Conservation (phyloP, 768 basidiomycete genomes). For the Multifurca ochricompacta region DNA sequence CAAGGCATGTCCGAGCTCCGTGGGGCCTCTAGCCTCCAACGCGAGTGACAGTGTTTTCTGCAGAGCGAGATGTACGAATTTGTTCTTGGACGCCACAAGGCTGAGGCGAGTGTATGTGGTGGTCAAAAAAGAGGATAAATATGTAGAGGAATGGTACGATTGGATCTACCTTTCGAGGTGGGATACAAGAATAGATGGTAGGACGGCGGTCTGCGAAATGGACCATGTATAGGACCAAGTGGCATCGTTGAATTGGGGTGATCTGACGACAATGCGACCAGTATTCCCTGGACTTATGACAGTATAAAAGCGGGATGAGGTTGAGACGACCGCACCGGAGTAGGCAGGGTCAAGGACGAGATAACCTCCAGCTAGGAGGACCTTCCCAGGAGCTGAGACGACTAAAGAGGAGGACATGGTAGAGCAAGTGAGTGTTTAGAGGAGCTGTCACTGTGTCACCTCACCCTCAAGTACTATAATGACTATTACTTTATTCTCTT, state of each 20-base stretch:
- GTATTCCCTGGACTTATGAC: constrained; percentile 41
- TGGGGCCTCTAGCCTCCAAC: constrained; percentile 45
- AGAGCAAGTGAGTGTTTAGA: background rate
- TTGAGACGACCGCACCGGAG: constrained; percentile 83
- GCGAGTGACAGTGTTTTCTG: constrained; percentile 66
- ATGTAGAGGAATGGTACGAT: background rate
- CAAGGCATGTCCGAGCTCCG: constrained; percentile 37
- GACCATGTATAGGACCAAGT: constrained; percentile 64
- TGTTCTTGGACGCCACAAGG: constrained; percentile 48
- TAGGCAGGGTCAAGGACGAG: constrained; percentile 87
- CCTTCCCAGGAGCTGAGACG: constrained; percentile 92
- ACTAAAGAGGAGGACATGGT: constrained; percentile 44
- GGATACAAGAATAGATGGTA: constrained; percentile 23
- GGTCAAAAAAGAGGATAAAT: background rate
- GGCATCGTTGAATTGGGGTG: constrained; percentile 84
- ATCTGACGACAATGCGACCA: constrained; percentile 61
- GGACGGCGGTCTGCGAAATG: constrained; percentile 27
- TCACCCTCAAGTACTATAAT: background rate
- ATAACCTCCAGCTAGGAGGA: constrained; percentile 92
- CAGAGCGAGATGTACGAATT: constrained; percentile 89
- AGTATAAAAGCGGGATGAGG: constrained; percentile 91
- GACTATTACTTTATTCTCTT: no score
- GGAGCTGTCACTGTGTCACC: background rate
- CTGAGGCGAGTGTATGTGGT: background rate
- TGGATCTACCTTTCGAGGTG: constrained; percentile 22